These are phyloP conservation scores for Magnusiomyces fungicola DNA, from an alignment of 1,139 yeast genomes.

Conservation along the genomic window DNA sequence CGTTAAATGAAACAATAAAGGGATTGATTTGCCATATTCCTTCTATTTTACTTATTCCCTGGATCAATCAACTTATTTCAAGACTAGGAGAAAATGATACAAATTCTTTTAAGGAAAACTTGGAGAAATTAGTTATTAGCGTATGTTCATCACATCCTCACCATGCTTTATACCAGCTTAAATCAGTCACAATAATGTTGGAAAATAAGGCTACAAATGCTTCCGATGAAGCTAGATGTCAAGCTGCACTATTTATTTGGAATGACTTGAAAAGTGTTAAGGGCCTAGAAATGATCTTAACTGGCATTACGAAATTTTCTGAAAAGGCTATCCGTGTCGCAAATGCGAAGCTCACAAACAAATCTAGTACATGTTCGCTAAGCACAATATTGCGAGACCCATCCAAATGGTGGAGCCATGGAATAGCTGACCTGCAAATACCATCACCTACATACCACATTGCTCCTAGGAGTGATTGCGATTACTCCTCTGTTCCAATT, in stretches of 20 bases:
- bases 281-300: constrained; percentile 25
- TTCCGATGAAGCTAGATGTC: constrained; percentile 14
- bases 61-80: constrained; percentile 81
- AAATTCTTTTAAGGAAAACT: constrained; percentile 45
- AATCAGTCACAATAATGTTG: not conserved
- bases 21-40: constrained; percentile 43
- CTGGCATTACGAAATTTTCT: constrained; percentile 45
- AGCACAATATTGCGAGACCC: not conserved
- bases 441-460: constrained; percentile 65
- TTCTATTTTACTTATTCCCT: constrained; percentile 55
- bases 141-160: constrained; percentile 62
- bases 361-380: constrained; percentile 1
- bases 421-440: constrained; percentile 39
- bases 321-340: constrained; percentile 48
- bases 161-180: constrained; percentile 58
- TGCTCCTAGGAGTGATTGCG: constrained; percentile 38
- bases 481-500: constrained; percentile 44
- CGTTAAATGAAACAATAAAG: constrained; percentile 28
- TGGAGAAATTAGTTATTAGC: constrained; percentile 44
- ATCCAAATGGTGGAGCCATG: constrained; percentile 45
- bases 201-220: constrained; percentile 10
- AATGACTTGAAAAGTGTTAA: constrained; percentile 5
- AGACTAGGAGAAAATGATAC: constrained; percentile 39
- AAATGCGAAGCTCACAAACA: constrained; percentile 5
- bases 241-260: constrained; percentile 21